Percentiles rank a stretch among this genome's conserved stretches.
Conservation (phyloP, 2,329 filamentous ascomycete genomes). For the Xenoacremonium recifei region DNA sequence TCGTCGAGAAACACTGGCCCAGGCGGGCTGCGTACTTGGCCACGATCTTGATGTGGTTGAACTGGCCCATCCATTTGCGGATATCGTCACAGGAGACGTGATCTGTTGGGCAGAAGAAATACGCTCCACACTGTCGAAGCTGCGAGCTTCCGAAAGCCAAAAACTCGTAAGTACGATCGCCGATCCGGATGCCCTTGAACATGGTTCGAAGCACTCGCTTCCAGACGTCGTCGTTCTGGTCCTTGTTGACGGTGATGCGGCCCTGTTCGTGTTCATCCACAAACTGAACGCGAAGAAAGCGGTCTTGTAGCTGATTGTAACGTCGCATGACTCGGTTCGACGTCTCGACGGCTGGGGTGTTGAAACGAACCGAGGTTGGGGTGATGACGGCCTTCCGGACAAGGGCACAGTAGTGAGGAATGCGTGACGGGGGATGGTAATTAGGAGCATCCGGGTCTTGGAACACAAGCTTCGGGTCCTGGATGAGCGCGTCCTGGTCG, state of each 20-base stretch:
- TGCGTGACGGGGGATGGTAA: conserved; percentile 46
- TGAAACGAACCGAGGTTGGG: conserved; percentile 77
- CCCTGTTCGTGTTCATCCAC: conserved; percentile 71
- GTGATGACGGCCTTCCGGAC: conserved; percentile 78
- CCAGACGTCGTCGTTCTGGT: conserved; percentile 68
- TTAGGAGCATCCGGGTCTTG: conserved; percentile 46
- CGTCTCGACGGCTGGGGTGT: conserved; percentile 75
- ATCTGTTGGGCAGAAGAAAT: conserved; percentile 79
- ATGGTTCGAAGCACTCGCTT: conserved; percentile 70
- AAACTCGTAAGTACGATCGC: conserved; percentile 80
- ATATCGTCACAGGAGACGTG: conserved; percentile 72
- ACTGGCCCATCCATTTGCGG: conserved; percentile 82
- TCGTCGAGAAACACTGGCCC: conserved; percentile 96
- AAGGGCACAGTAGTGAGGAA: conserved; percentile 72
- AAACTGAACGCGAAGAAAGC: conserved; percentile 88
- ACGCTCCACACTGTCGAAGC: conserved; percentile 86
- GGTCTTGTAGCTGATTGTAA: conserved; percentile 66
- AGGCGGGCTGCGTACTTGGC: conserved; percentile 87
- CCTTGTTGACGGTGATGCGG: conserved; percentile 51
- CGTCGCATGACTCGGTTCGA: conserved; percentile 84
- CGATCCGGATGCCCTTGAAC: conserved; percentile 76
- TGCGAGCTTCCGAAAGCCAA: conserved; percentile 95
- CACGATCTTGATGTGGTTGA: conserved; percentile 76
- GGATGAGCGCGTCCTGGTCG: conserved; percentile 60
- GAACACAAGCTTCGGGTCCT: conserved; percentile 74